Conservation (phyloP, 768 basidiomycete genomes). For the Russula virescens region DNA sequence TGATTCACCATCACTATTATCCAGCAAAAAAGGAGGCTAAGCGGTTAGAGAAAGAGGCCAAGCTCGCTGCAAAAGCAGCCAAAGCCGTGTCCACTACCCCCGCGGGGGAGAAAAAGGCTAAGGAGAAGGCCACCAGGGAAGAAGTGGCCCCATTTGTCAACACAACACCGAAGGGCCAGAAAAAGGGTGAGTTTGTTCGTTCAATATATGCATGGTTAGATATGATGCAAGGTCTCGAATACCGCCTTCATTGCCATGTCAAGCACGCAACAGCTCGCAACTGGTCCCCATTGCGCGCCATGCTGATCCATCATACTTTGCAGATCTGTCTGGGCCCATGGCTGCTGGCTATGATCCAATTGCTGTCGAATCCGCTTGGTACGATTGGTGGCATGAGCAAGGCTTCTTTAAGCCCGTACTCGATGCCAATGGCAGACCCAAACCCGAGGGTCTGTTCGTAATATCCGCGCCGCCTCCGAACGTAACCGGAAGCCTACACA, state of each 20-base stretch:
- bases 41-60: constrained; percentile 71
- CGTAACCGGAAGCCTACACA: constrained; percentile 92
- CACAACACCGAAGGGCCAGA: constrained; percentile 82
- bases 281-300: background rate
- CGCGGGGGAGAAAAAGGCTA: constrained; percentile 60
- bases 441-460: constrained; percentile 46
- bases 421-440: constrained; percentile 49
- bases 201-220: background rate
- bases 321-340: constrained; percentile 86
- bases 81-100: constrained; percentile 42
- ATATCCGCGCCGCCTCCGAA: constrained; percentile 93
- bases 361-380: constrained; percentile 93
- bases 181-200: constrained; percentile 63
- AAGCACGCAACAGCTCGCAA: background rate
- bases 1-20: background rate
- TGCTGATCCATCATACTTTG: background rate
- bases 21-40: constrained; percentile 88
- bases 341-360: constrained; percentile 91
- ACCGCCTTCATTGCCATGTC: too few species aligned
- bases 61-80: constrained; percentile 59
- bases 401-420: constrained; percentile 85
- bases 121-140: constrained; percentile 70
- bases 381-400: constrained; percentile 93
- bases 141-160: constrained; percentile 79
- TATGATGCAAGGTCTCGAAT: too few species aligned